Base-by-base conservation (phyloP, 495 filamentous ascomycete species). In the Clavariopsis aquatica region DNA sequence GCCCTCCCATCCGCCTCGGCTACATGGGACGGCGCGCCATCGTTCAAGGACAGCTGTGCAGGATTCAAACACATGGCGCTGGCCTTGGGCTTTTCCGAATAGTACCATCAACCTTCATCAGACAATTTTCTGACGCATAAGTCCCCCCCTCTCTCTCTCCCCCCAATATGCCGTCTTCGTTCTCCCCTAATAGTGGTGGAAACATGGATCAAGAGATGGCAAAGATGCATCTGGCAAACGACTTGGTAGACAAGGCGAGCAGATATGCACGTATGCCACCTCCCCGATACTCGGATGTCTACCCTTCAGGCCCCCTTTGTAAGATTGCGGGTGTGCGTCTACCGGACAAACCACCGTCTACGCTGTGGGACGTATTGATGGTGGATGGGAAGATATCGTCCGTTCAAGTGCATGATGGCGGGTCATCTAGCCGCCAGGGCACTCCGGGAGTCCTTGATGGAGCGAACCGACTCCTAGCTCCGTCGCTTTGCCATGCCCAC, bases 401-500 rank as follows among this genome's bases (percentile, higher is more conserved):
- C 24, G 72, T 84, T 20, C 57, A 69, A 17, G 52, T 60, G 15
- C 68, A 78, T 69, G 57, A 74, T 73, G 26, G 66, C 64, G 55
- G 26, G 38, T 52, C 62, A 51, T 52, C 64, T 65, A 15, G 73
- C 71, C 8, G 72, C 77, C 9, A 68, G 61, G 45, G 71, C 75
- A 45, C 59, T 28, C 56, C 60, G 19, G 47, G 60, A n/a, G 54
- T 76, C 49, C 54, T 75, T 28, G 56, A 75, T 53, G 72, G 71
- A 31, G 17, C 63, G 28, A 60, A 60, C 49, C 63, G 72, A 55
- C 57, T 87, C 9, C 65, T 87, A 1, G 70, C 80, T 9, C 87
- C 89, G 26, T 76, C 82, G 15, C 79, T 91, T 24, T 89, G 86
- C 49, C 89, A 93, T 70, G 85, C 89, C 12, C 88, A 92, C 67